Evolutionary conservation across 2,329 filamentous ascomycete genomes (phyloP), one percentile per base, ranked within the genome.

Genomic region (Alternaria ethzedia): DNA sequence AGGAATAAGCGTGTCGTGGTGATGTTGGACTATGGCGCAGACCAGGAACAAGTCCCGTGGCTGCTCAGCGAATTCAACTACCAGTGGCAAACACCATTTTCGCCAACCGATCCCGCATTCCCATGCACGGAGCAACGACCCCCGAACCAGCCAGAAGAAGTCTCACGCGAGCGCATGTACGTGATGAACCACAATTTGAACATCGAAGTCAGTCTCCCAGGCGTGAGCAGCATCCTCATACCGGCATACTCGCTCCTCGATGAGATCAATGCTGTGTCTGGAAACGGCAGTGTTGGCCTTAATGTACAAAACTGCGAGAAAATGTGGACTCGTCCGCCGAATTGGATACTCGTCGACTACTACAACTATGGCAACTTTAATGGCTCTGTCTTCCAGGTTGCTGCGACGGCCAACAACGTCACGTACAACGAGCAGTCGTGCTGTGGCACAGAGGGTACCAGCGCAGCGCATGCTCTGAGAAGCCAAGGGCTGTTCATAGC

Each of bases 121-220:
- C 93, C 94, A 0, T 97, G 94, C 82, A 89, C 83, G 0, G 85
- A 90, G 41, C 88, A 97, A 75, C 89, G 94, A 0, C 94, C 94
- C 0, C 92, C 92, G 0, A 82, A 87, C 46, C 82, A 96, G 61
- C 73, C 82, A 3, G 74, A 77, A 0, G 80, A 85, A 3, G 84
- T 87, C 8, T 76, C 76, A 0, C 82, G 83, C 61, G 83, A 89
- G 28, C 86, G 89, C 46, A 85, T 97, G 80, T 96, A 94, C 77
- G 86, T 97, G 75, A 87, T 91, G 73, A 97, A 97, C 80, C 94
- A 97, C 83, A 97, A 97, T 77, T 86, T 97, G 62, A 97, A 97
- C 78, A 86, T 90, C 63, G 82, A 85, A 4, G 57, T 77, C n/a
- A 45, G 25, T 4, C 47, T 72, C 2, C 32, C 59, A 5, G 64